phyloP scores from a whole-genome alignment of 75 land plant genomes.

The Azolla pinnata region DNA sequence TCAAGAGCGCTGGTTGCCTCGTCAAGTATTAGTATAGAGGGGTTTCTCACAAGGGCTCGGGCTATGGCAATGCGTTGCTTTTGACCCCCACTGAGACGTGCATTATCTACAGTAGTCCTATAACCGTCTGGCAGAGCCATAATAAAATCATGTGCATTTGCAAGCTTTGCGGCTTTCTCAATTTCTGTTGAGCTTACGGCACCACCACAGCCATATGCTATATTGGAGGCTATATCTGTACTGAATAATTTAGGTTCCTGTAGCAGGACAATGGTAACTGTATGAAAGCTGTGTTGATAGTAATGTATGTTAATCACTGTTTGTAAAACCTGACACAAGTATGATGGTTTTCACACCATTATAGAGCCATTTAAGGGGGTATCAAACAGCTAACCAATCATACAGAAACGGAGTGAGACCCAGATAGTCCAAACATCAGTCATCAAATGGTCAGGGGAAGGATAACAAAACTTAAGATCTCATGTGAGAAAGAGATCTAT shows the following conservation, averaged over 20 bases:
- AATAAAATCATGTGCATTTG: constrained; percentile 88
- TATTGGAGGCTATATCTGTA: constrained; percentile 78
- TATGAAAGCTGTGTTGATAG: neutral
- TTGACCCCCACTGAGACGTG: constrained; percentile 93
- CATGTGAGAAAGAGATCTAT: no score
- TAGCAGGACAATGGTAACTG: neutral
- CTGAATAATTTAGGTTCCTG: constrained; percentile 89
- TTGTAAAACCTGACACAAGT: neutral
- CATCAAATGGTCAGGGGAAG: no score
- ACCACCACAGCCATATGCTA: constrained; percentile 61
- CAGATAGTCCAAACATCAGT: no score
- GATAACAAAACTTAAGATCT: no score
- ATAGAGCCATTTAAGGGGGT: no score
- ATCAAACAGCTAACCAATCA: no score
- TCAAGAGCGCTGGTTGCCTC: constrained; percentile 96
- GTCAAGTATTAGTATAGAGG: constrained; percentile 71
- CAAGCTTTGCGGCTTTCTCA: constrained; percentile 78
- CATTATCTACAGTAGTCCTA: constrained; percentile 62
- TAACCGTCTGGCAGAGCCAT: constrained; percentile 65
- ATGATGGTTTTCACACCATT: no score
- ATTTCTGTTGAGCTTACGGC: constrained; percentile 51
- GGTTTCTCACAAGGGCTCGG: constrained; percentile 82
- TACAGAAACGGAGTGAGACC: no score
- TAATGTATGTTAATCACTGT: no score
- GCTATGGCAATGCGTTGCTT: constrained; percentile 96